Evolutionary conservation across 225 moss, liverwort and hornwort genomes (phyloP), one percentile per base, ranked within the genome.

Genomic region (Antitrichia curtipendula): DNA sequence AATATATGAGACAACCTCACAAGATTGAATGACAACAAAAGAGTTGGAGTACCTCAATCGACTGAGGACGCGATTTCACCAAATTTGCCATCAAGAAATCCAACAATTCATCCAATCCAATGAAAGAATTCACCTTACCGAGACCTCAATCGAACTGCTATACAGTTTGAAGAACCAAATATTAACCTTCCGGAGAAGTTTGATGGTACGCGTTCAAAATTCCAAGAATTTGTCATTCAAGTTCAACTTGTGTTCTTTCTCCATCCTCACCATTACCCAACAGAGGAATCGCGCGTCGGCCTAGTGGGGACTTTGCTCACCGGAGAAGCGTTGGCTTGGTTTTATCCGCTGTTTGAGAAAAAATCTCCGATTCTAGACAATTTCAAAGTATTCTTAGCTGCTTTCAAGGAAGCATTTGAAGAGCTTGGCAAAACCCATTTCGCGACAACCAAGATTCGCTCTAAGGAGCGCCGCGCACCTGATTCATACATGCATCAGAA

Each of bases 11-110:
- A 43, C 2, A 5, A 1, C 6, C 4, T 41, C 19, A 59, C 29
- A 41, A 79, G 79, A 54, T 29, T 57, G 12, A 59, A 18, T 2
- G 0, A 31, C 20, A 29, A 41, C 6, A 28, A 57, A 40, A 18
- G 7, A 58, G 6, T 29, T 58, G 19, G 19, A 20, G 13, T 10
- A 40, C 31, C 20, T 31, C 41, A 79, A 43, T 59, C 29, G 0
- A 0, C 27, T n/a, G 6, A 0, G 0, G 1, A 3, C 1, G 1
- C 2, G 2, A 28, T 58, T 28, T 28, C 58, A 79, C 28, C 58
- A 79, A 41, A 56, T 78, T 53, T 10, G 7, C 2, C 78, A 40
- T 57, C 20, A 59, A 59, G 59, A 57, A 79, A 58, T 13, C 7
- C 40, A 28, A 28, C 12, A 57, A 6, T 15, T 40, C 40, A 28